Evolutionary conservation across 306 rosid genomes (phyloP).

Genomic region (Quercus agrifolia): DNA sequence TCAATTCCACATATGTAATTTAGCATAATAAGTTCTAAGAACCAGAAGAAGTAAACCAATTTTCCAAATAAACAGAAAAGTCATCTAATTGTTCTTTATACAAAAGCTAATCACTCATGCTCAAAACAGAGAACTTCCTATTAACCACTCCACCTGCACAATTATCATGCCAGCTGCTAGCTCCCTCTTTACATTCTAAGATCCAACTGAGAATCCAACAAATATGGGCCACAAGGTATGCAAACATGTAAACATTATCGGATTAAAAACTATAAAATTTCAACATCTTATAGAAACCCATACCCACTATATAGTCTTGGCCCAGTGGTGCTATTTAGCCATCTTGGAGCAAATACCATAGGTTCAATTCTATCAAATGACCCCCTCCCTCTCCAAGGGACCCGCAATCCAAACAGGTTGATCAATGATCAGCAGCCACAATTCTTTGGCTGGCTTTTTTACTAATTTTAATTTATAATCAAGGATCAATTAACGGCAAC

Average conservation of each 20-base stretch:
- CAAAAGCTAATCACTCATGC: not conserved
- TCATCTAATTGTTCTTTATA: not conserved
- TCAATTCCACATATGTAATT: slow-evolving; percentile 9
- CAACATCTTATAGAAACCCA: not conserved
- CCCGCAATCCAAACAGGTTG: not conserved
- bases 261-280: not conserved
- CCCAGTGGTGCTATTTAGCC: not conserved
- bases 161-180: not conserved
- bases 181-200: not conserved
- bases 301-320: not conserved
- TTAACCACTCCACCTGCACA: not conserved
- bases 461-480: not conserved
- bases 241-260: not conserved
- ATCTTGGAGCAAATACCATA: not conserved
- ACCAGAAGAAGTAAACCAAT: not conserved
- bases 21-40: not conserved
- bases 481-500: not conserved
- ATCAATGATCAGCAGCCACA: not conserved
- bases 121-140: not conserved
- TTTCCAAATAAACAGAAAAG: not conserved
- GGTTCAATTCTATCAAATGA: not conserved
- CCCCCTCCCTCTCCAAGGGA: not conserved
- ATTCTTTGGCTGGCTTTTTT: not conserved
- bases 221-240: not conserved
- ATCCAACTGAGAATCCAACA: not conserved